Conservation (phyloP, 306 rosid genomes). For the Vigna radiata region DNA sequence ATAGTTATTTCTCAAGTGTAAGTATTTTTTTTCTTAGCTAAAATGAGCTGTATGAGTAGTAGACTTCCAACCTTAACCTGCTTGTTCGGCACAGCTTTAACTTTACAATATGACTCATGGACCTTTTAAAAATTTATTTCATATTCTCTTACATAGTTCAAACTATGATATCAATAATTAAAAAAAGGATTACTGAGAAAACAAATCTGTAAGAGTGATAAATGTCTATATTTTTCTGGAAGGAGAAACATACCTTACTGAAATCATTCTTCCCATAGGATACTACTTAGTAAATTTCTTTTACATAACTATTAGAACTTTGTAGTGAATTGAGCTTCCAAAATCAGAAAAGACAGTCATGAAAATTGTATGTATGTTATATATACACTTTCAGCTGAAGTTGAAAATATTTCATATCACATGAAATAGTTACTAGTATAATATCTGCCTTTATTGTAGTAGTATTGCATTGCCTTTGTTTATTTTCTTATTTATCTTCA, state of each 20-base stretch:
- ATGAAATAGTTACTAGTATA: not conserved
- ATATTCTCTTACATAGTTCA: not conserved
- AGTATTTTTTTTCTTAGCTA: not conserved
- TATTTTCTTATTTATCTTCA: not conserved
- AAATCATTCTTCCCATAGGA: not conserved
- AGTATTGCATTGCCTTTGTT: not conserved
- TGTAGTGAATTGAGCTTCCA: not conserved
- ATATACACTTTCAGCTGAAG: not conserved
- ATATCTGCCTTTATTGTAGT: not conserved
- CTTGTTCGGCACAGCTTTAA: slow-evolving; percentile 7
- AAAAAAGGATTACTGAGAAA: slow-evolving; percentile 16
- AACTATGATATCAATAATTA: not conserved
- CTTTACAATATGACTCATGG: not conserved
- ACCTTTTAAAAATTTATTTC: slow-evolving; percentile 14
- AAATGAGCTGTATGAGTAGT: slow-evolving; percentile 19
- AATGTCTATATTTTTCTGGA: not conserved
- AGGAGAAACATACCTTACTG: slow-evolving; percentile 22
- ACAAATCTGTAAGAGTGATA: not conserved
- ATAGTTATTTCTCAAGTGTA: not conserved
- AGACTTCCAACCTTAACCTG: not conserved
- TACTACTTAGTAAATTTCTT: not conserved
- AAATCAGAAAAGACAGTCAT: not conserved
- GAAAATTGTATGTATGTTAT: not conserved
- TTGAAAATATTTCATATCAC: not conserved
- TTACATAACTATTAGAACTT: not conserved